These are phyloP conservation scores for Crucibulum laeve DNA, from an alignment of 768 basidiomycete species.

Conservation along the genomic window DNA sequence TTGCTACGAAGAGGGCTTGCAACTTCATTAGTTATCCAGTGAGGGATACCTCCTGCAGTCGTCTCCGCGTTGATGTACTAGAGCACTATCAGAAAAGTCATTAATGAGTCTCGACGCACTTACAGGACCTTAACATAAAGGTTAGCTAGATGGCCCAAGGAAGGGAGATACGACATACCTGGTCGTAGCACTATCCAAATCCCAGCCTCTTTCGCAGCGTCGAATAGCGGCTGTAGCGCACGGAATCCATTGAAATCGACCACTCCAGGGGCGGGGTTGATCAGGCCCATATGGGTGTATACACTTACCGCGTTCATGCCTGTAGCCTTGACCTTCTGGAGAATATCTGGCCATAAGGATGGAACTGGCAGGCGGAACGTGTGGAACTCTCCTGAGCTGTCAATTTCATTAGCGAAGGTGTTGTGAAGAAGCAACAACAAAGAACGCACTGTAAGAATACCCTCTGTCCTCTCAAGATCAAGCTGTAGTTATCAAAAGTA, in stretches of 20 bases:
- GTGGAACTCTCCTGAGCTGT: conserved; percentile 82
- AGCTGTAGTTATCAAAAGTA: conserved; percentile 63
- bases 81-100: neutral
- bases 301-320: conserved; percentile 77
- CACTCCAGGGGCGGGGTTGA: conserved; percentile 70
- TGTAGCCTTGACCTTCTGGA: conserved; percentile 77
- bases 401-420: neutral
- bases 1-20: conserved; percentile 67
- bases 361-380: conserved; percentile 79
- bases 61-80: conserved; percentile 78
- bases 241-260: conserved; percentile 72
- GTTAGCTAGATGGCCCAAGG: conserved; percentile 5
- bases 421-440: neutral
- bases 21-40: conserved; percentile 69
- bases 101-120: conserved; percentile 10
- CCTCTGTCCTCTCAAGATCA: conserved; percentile 65
- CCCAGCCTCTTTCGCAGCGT: conserved; percentile 69
- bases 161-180: conserved; percentile 33
- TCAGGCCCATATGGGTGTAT: conserved; percentile 76
- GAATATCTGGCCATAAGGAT: conserved; percentile 75
- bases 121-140: conserved; percentile 30
- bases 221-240: conserved; percentile 64
- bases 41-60: conserved; percentile 66
- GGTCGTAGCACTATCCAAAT: conserved; percentile 80
- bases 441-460: conserved; percentile 66